phyloP scores from a whole-genome alignment of 2,329 filamentous ascomycete genomes.

The Alternaria postmessia region DNA sequence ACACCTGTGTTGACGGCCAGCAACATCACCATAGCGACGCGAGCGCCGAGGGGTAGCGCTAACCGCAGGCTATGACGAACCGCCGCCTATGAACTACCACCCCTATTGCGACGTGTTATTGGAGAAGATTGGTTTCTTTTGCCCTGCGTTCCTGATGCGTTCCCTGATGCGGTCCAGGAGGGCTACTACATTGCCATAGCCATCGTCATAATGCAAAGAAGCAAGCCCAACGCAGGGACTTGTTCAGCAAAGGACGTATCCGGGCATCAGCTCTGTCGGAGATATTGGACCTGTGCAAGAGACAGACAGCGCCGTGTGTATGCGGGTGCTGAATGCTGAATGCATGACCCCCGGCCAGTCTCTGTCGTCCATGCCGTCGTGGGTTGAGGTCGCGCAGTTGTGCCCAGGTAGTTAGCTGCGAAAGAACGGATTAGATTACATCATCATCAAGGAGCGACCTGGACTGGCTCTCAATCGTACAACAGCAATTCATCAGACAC shows the following conservation, averaged over 20 bases:
- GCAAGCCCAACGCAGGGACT: conserved; percentile 2
- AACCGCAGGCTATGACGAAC: conserved; percentile 16
- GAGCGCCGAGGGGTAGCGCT: conserved; percentile 26
- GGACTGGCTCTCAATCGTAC: not conserved
- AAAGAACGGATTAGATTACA: not conserved
- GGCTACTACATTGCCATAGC: not conserved
- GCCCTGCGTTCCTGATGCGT: not conserved
- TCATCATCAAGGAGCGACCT: not conserved
- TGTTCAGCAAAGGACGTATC: not conserved
- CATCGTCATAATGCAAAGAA: conserved; percentile 2
- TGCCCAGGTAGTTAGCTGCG: not conserved
- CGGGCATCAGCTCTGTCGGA: not conserved
- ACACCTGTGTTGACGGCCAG: conserved; percentile 30
- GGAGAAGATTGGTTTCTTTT: not conserved
- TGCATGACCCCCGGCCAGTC: not conserved
- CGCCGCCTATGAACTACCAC: not conserved
- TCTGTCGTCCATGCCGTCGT: not conserved
- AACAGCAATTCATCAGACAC: not conserved
- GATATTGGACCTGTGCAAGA: not conserved
- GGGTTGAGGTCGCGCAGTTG: not conserved
- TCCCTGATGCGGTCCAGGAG: not conserved
- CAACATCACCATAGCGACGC: conserved; percentile 36
- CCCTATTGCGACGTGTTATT: not conserved
- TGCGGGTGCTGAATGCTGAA: not conserved
- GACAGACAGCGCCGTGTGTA: not conserved